A percentile compares a stretch with the other conserved stretches of the same genome.
These are phyloP conservation scores for Rhynchospora pubera DNA, from an alignment of 176 grass and related monocot genomes.

Conservation along the genomic window DNA sequence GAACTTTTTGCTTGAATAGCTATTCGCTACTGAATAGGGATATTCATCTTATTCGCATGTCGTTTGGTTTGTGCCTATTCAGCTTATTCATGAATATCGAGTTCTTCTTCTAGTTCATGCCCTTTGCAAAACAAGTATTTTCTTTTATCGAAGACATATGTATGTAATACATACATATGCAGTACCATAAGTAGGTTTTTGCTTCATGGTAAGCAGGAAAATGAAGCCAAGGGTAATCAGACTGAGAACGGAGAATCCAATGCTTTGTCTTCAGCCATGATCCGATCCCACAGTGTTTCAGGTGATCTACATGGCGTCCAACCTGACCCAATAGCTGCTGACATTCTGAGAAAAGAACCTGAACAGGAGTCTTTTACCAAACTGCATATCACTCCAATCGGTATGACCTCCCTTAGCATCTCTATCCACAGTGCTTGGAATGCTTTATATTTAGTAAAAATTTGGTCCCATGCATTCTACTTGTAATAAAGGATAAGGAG, in stretches of 20 bases:
- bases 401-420: slow-evolving; percentile 29
- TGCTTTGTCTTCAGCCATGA: slow-evolving; percentile 57
- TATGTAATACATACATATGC: neutral
- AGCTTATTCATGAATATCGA: too few species aligned
- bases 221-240: slow-evolving; percentile 46
- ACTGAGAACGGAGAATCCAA: slow-evolving; percentile 55
- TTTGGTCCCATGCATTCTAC: neutral
- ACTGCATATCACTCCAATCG: slow-evolving; percentile 64
- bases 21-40: too few species aligned
- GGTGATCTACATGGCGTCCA: slow-evolving; percentile 86
- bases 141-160: neutral
- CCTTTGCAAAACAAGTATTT: neutral
- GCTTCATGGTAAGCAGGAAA: slow-evolving; percentile 38
- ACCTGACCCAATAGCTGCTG: slow-evolving; percentile 83
- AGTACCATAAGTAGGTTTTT: neutral
- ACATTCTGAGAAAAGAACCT: slow-evolving; percentile 98
- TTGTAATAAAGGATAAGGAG: neutral
- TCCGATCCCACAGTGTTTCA: slow-evolving; percentile 72
- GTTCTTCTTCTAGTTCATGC: too few species aligned
- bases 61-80: too few species aligned
- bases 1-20: too few species aligned
- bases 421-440: neutral
- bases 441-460: neutral
- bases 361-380: slow-evolving; percentile 88
- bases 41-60: too few species aligned